Base-by-base conservation (phyloP, 805 yeast species). In the Maudiozyma turicensis region DNA sequence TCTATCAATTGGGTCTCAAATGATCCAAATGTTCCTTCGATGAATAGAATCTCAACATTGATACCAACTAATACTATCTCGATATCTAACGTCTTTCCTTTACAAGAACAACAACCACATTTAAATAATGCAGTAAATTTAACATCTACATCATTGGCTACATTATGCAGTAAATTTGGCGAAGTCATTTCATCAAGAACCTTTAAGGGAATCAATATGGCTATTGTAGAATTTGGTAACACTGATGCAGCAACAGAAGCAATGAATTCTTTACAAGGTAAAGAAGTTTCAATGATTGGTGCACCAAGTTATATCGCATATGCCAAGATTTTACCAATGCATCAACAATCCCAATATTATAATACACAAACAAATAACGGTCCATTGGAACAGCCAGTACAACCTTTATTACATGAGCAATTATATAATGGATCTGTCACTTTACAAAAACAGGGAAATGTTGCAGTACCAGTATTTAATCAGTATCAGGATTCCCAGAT, bases 221-320 rank as follows among this genome's bases (percentile, higher is more conserved):
- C 83, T 1, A 72, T 89, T 49, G 83, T 86, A 26, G 93, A 86
- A 64, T 90, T 86, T 64, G 75, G 76, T 3, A 70, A 76, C 30
- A 67, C 84, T 6, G 95, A 87, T 46, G 71, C 80, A 33, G 95
- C 99, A 8, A 80, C 86, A 73, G 76, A 74, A 44, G 88, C 96
- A 46, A 81, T 82, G 60, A 84, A 86, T 13, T 78, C 74, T 45
- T 75, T 90, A 60, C 87, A 85, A 59, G 95, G 89, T 54, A 81
- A 82, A 54, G 96, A 91, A 59, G 72, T 91, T 39, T 66, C 70
- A 1, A 77, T 81, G 52, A 86, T 91, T 2, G 95, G 95, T 3
- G 73, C 78, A 29, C 79, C 84, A 14, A 79, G 93, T 62, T 71
- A 79, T 39, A 86, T 88, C 38, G 86, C 90, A 0, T 93, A 88